These are phyloP conservation scores for Neurospora sp. DNA, from an alignment of 495 filamentous ascomycete genomes.

Conservation along the genomic window DNA sequence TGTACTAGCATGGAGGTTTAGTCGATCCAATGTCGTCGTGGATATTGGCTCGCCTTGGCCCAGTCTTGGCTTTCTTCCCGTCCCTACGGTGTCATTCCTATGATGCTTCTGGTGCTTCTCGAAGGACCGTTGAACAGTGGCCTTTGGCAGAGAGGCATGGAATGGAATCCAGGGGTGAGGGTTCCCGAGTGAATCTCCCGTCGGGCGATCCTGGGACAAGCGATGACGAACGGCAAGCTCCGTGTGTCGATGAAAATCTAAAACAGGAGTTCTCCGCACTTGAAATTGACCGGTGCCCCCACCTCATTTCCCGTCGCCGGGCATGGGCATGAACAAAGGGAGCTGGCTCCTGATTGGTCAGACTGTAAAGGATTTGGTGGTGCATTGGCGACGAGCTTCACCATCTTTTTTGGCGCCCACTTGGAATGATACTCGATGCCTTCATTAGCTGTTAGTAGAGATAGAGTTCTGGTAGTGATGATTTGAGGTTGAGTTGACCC, in stretches of 20 bases:
- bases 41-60: neutral
- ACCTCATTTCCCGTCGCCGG: neutral
- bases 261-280: neutral
- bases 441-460: neutral
- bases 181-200: neutral
- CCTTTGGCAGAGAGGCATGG: neutral
- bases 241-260: neutral
- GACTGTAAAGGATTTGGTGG: neutral
- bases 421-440: neutral
- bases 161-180: neutral
- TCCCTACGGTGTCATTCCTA: neutral
- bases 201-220: neutral
- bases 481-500: neutral
- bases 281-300: neutral
- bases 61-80: neutral
- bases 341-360: neutral
- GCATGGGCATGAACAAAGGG: neutral
- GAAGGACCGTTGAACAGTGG: neutral
- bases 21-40: neutral
- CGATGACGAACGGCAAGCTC: neutral
- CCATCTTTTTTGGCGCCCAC: neutral
- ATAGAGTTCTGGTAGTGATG: neutral
- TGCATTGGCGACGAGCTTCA: neutral
- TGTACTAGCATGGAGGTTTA: neutral
- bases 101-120: neutral